Percentiles rank a stretch among this genome's conserved stretches.
phyloP scores from a whole-genome alignment of 2,329 filamentous ascomycete genomes.

The Aureobasidium sp. region DNA sequence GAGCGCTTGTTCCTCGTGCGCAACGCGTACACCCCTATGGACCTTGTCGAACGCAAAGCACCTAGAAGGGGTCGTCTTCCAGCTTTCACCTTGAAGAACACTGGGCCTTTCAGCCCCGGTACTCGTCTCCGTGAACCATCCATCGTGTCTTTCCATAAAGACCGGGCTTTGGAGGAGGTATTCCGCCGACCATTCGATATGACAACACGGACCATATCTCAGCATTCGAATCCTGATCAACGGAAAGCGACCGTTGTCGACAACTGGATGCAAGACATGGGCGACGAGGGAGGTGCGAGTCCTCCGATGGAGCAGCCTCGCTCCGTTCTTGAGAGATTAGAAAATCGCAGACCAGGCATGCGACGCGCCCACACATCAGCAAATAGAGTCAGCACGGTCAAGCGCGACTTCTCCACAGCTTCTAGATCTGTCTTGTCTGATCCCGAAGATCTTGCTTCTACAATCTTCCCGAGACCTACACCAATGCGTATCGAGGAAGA shows the following conservation, averaged over 20 bases:
- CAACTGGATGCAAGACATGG: slow-evolving; percentile 77
- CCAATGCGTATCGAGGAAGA: slow-evolving; percentile 41
- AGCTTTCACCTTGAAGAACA: slow-evolving; percentile 26
- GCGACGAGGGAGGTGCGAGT: slow-evolving; percentile 46
- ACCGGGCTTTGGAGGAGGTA: slow-evolving; percentile 83
- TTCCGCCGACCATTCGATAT: slow-evolving; percentile 67
- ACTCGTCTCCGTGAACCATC: slow-evolving; percentile 72
- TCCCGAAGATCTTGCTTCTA: slow-evolving; percentile 42
- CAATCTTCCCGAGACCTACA: slow-evolving; percentile 32
- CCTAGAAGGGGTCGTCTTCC: slow-evolving; percentile 24
- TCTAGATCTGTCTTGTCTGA: slow-evolving; percentile 52
- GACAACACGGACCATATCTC: slow-evolving; percentile 49
- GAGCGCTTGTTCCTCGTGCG: slow-evolving; percentile 72
- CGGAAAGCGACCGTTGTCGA: slow-evolving; percentile 74
- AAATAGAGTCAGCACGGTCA: slow-evolving; percentile 23
- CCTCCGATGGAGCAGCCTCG: slow-evolving; percentile 56
- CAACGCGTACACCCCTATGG: slow-evolving; percentile 72
- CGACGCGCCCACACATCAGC: slow-evolving; percentile 42
- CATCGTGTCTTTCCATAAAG: slow-evolving; percentile 80
- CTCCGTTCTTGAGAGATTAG: slow-evolving; percentile 52
- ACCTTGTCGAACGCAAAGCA: slow-evolving; percentile 67
- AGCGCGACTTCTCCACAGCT: slow-evolving; percentile 45
- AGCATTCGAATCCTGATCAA: slow-evolving; percentile 44
- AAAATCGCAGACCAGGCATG: slow-evolving; percentile 47
- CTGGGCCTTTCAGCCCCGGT: slow-evolving; percentile 64